Base-by-base conservation (phyloP, 495 filamentous ascomycete genomes). In the Penicillium atrosanguineum region DNA sequence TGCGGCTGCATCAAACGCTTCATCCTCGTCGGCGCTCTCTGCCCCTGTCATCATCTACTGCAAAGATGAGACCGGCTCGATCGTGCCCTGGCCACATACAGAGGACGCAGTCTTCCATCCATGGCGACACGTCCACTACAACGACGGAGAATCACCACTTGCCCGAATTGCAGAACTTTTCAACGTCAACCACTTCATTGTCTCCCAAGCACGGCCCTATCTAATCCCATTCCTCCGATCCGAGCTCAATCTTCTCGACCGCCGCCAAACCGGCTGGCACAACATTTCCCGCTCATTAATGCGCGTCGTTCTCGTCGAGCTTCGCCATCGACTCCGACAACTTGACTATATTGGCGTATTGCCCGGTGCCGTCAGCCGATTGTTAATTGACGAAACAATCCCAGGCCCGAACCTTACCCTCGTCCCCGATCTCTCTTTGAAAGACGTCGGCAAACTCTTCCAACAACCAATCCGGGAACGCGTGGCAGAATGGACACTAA, bases 121-220 rank as follows among this genome's bases (percentile, higher is more conserved):
- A 19, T 89, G 84, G 82, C 84, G 82, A 18, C 81, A 87, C 42
- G 77, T 82, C 44, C 79, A 80, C 28, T 88, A 89, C 69, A 80
- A 77, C 38, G 90, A 90, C 53, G 84, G 83, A 41, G 87, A 93
- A 63, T 88, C 88, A 1, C 93, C 93, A 0, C 80, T 96, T 5
- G 78, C 83, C 36, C 84, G 93, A 41, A 87, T 96, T 48, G 87
- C 90, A 7, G 88, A 95, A 68, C 85, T 96, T 25, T 96, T 96
- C 80, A 96, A 96, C 66, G 91, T 96, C 62, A 97, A 96, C 68
- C 91, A 96, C 69, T 96, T 96, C 71, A 95, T 97, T 61, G 90
- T 96, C 52, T 96, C 91, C 1, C 93, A 97, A 69, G 89, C 94
- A 47, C 92, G 96, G 57, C 93, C 93, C 3, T 95, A 95, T 59